Base-by-base conservation (phyloP, 1,284 basidiomycete genomes). In the Heterobasidion irregulare region DNA sequence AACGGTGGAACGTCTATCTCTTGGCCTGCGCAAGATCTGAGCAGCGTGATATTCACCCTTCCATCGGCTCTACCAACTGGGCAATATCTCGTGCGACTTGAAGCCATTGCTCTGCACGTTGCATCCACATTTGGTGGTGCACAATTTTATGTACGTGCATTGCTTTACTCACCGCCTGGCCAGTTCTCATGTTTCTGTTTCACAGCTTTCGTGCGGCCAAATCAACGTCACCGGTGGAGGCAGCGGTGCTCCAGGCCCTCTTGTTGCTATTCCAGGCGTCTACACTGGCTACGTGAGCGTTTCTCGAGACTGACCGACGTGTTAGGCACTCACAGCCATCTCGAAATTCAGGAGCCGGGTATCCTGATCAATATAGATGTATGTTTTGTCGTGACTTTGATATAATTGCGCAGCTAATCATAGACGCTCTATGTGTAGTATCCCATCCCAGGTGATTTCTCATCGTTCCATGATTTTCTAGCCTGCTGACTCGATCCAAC, bases 81-180 rank as follows among this genome's bases (percentile, higher is more conserved):
- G 8, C 72, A 79, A 66, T 75, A 74, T 64, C 67, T 72, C 61
- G 71, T 80, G 58, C 75, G 77, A 50, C 70, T 74, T 62, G 77
- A 80, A 59, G 67, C 74, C 19, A 75, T 78, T 55, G 76, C 76
- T 45, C 62, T 76, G 51, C 74, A 76, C 61, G 59, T 61, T 53
- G 66, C 65, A 12, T 56, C 54, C 46, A 62, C 59, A 13, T 65
- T 57, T 53, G 66, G 64, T 32, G 66, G 67, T 41, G 68, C 66
- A 50, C 66, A 68, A 57, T 66, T 68, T 57, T 68, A 66, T 58
- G 60, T 64, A 38, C 12, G 32, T 15, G 12, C 61, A 53, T 13
- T 32, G 16, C 7, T 15, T 16, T 36, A 19, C 4, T 6, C n/a
- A 19, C 32, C 8, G 15, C 19, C 18, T 53, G 26, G 9, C 47